Percentiles rank a stretch among this genome's conserved stretches.
These are phyloP conservation scores for Rhynchosporium secalis DNA, from an alignment of 2,329 filamentous ascomycete genomes.

Conservation along the genomic window DNA sequence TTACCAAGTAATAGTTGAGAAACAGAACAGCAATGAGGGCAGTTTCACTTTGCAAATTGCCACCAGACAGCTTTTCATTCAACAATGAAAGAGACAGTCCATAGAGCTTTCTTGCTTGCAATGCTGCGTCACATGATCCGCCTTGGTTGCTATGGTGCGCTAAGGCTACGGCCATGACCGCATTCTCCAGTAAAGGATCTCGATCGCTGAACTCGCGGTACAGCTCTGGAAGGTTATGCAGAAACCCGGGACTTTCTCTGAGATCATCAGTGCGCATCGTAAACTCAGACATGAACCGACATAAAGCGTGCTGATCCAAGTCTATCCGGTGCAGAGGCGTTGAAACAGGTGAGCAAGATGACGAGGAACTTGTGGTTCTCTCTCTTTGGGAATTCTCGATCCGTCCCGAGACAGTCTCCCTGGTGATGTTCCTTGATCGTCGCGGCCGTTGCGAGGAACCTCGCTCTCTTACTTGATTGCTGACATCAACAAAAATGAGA, in stretches of 20 bases:
- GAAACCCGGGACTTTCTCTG: neutral
- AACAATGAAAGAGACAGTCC: neutral
- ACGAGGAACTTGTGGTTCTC: neutral
- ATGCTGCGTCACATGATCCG: neutral
- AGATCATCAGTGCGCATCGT: neutral
- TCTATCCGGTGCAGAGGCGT: neutral
- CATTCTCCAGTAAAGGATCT: neutral
- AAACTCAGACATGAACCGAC: conserved; percentile 7
- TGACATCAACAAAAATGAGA: conserved; percentile 10
- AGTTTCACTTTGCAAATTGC: neutral
- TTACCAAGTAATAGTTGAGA: conserved; percentile 6
- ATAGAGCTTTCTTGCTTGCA: neutral
- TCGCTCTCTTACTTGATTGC: conserved; percentile 7
- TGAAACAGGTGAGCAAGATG: neutral
- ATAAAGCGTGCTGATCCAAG: conserved; percentile 8
- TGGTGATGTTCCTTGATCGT: neutral
- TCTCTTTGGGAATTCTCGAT: neutral
- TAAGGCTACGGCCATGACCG: neutral
- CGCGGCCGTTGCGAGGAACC: neutral
- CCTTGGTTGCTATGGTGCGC: conserved; percentile 5
- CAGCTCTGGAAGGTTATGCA: conserved; percentile 5
- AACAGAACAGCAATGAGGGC: conserved; percentile 1
- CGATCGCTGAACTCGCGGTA: neutral
- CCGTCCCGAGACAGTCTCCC: neutral
- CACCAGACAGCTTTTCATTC: neutral